Conservation (phyloP, 257 asterid genomes). For the Solanum virginianum region DNA sequence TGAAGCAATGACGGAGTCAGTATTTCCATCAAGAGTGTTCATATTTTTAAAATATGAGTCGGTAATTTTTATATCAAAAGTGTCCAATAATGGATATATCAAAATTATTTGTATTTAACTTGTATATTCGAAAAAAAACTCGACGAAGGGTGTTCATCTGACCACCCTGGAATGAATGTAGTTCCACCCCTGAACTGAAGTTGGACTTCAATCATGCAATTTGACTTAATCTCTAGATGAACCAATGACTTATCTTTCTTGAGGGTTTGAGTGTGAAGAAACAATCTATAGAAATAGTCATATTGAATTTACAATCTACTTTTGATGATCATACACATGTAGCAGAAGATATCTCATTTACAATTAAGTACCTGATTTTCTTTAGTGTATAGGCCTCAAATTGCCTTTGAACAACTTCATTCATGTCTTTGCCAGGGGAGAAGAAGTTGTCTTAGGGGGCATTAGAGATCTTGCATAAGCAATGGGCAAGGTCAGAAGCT, state of each 20-base stretch:
- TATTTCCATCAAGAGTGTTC: too few relatives aligned
- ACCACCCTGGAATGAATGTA: too few relatives aligned
- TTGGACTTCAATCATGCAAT: not conserved
- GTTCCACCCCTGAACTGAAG: too few relatives aligned
- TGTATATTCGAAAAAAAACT: too few relatives aligned
- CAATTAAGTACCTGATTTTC: not conserved
- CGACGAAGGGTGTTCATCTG: too few relatives aligned
- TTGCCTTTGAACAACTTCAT: not conserved
- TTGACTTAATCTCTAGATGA: not conserved
- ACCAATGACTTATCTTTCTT: not conserved
- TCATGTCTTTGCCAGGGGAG: slow-evolving; percentile 38
- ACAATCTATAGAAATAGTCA: not conserved
- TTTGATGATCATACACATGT: not conserved
- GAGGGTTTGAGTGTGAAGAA: not conserved
- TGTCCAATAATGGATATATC: too few relatives aligned
- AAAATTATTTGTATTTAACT: too few relatives aligned
- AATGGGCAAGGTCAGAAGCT: slow-evolving; percentile 69
- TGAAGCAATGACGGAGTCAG: not conserved
- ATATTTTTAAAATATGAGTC: too few relatives aligned
- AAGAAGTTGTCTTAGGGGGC: slow-evolving; percentile 42
- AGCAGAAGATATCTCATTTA: not conserved
- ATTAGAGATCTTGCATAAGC: slow-evolving; percentile 83
- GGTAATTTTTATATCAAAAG: too few relatives aligned
- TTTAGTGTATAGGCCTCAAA: not conserved
- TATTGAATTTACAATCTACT: not conserved